Evolutionary conservation across 2,329 filamentous ascomycete species (phyloP).

Genomic region (Verticillium longisporum): DNA sequence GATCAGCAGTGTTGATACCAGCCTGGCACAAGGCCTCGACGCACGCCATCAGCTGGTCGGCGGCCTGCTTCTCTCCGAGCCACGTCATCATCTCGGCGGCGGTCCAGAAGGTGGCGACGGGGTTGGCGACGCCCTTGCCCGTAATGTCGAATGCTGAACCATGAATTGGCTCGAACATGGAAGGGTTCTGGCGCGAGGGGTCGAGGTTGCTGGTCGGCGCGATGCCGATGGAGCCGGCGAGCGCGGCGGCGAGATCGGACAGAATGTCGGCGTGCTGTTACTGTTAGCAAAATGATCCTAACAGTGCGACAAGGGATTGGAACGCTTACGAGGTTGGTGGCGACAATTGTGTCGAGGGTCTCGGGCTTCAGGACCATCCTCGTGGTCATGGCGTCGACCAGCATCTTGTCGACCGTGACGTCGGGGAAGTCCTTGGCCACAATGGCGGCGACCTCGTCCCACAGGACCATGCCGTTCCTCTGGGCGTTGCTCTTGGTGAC

Average conservation of each 20-base stretch:
- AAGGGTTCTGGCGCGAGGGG: slow-evolving; percentile 44
- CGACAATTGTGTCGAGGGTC: slow-evolving; percentile 56
- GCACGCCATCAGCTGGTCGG: slow-evolving; percentile 38
- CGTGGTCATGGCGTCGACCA: slow-evolving; percentile 61
- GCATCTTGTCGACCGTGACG: slow-evolving; percentile 57
- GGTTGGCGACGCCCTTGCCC: slow-evolving; percentile 49
- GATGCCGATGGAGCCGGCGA: slow-evolving; percentile 66
- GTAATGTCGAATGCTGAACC: slow-evolving; percentile 53
- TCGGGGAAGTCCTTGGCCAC: slow-evolving; percentile 52
- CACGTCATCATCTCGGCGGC: slow-evolving; percentile 51
- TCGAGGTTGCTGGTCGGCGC: slow-evolving; percentile 65
- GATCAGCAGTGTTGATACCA: slow-evolving; percentile 44
- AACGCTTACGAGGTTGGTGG: slow-evolving; percentile 43
- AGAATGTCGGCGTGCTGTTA: slow-evolving; percentile 53
- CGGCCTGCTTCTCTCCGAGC: slow-evolving; percentile 47
- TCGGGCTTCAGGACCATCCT: slow-evolving; percentile 56
- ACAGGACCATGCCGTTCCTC: slow-evolving; percentile 61
- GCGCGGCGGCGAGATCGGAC: slow-evolving; percentile 62
- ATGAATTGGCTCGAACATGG: slow-evolving; percentile 57
- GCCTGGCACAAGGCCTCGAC: slow-evolving; percentile 46
- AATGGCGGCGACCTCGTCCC: slow-evolving; percentile 54
- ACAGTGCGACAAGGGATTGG: too few species aligned
- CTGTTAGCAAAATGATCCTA: slow-evolving; percentile 11
- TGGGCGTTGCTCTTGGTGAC: slow-evolving; percentile 63
- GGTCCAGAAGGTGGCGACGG: slow-evolving; percentile 53